phyloP scores from a whole-genome alignment of 2,329 filamentous ascomycete species.

The Camillea tinctor region DNA sequence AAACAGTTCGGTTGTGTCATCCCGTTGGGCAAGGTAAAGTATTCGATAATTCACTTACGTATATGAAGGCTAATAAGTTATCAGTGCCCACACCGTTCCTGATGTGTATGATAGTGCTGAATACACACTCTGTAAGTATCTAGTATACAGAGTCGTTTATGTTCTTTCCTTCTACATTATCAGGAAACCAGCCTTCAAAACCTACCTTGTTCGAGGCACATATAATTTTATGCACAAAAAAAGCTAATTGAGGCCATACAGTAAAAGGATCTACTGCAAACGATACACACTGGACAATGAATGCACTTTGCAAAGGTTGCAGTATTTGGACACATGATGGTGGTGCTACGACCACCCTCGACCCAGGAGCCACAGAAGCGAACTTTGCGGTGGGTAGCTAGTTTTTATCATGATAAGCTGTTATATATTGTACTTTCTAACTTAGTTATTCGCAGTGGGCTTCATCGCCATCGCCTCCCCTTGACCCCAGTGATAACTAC shows the following conservation, averaged over 20 bases:
- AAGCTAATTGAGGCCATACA: background rate
- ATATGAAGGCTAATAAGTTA: background rate
- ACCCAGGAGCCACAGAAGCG: conserved; percentile 15
- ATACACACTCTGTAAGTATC: conserved; percentile 29
- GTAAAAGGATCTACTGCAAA: conserved; percentile 36
- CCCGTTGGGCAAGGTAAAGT: conserved; percentile 28
- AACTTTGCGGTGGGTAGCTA: conserved; percentile 12
- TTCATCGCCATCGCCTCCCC: conserved; percentile 16
- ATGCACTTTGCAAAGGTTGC: conserved; percentile 38
- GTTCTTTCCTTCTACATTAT: no score
- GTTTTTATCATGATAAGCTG: background rate
- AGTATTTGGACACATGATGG: conserved; percentile 33
- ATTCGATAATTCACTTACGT: background rate
- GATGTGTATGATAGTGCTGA: conserved; percentile 33
- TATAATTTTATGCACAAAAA: background rate
- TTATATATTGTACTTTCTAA: background rate
- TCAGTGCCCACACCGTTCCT: conserved; percentile 34
- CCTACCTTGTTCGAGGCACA: background rate
- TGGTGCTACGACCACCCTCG: conserved; percentile 14
- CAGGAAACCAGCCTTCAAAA: no score
- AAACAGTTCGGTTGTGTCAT: conserved; percentile 15
- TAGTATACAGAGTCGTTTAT: background rate
- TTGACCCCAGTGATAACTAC: conserved; percentile 19
- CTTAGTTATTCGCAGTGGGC: conserved; percentile 10
- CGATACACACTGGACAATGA: conserved; percentile 41